Evolutionary conservation across 495 filamentous ascomycete species (phyloP).

Genomic region (Tuber microsphaerosporum): DNA sequence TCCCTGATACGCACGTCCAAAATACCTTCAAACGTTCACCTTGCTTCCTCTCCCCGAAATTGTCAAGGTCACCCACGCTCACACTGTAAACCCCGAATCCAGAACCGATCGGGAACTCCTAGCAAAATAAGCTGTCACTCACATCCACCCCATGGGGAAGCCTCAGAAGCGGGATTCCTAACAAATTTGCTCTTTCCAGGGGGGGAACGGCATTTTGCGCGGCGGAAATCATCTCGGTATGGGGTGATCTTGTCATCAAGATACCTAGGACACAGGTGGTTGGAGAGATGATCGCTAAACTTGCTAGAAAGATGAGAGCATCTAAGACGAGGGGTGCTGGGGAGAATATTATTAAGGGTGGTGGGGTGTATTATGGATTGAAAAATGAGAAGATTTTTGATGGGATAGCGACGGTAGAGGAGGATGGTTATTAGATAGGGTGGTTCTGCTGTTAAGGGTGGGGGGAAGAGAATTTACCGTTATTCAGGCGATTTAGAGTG

Average conservation of each 20-base stretch:
- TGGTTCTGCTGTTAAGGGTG: too few relatives aligned
- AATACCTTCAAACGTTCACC: constrained; percentile 81
- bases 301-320: constrained; percentile 20
- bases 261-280: constrained; percentile 25
- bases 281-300: constrained; percentile 31
- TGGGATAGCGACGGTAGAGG: constrained; percentile 19
- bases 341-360: constrained; percentile 28
- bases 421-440: too few relatives aligned
- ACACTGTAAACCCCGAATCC: constrained; percentile 57
- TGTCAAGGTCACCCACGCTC: constrained; percentile 56
- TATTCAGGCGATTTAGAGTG: too few relatives aligned
- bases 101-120: constrained; percentile 73
- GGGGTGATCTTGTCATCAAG: constrained; percentile 19
- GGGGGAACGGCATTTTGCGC: constrained; percentile 10
- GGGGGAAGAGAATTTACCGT: too few relatives aligned
- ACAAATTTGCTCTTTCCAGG: constrained; percentile 32
- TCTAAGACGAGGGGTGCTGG: constrained; percentile 29
- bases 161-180: constrained; percentile 51
- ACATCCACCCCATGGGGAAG: constrained; percentile 67
- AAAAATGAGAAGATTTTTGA: constrained; percentile 21
- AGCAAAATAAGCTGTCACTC: constrained; percentile 67
- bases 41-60: constrained; percentile 69
- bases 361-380: constrained; percentile 36
- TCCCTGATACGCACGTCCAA: constrained; percentile 69
- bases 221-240: constrained; percentile 24